Conservation (phyloP, 345 rosid species). For the Clausena lansium region DNA sequence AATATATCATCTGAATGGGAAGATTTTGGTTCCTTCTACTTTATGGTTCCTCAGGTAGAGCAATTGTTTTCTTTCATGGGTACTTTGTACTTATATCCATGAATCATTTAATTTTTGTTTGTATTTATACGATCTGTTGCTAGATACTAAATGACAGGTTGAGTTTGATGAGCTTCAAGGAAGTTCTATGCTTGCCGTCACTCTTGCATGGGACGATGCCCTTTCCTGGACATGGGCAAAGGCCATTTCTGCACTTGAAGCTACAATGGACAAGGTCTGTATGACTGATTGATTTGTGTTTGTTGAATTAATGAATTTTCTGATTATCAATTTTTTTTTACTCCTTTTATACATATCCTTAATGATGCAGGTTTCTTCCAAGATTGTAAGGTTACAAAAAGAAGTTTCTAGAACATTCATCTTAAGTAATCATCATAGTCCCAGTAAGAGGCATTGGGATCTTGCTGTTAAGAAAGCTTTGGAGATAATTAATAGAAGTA, state of each 20-base stretch:
- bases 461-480: conserved; percentile 61
- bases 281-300: not conserved
- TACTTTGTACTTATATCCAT: not conserved
- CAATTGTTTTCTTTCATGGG: not conserved
- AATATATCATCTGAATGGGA: conserved; percentile 65
- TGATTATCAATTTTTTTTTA: not conserved
- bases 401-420: conserved; percentile 50
- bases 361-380: conserved; percentile 53
- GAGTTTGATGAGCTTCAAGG: conserved; percentile 79
- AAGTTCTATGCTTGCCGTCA: conserved; percentile 71
- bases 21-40: conserved; percentile 80
- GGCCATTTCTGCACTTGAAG: conserved; percentile 46
- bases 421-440: conserved; percentile 58
- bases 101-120: not conserved
- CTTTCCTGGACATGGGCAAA: conserved; percentile 60
- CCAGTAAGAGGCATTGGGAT: conserved; percentile 57
- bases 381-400: conserved; percentile 34
- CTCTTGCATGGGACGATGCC: conserved; percentile 74
- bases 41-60: conserved; percentile 77
- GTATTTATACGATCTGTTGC: conserved; percentile 34
- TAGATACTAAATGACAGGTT: conserved; percentile 60
- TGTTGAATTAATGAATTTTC: not conserved
- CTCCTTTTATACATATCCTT: not conserved
- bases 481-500: conserved; percentile 48
- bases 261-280: conserved; percentile 53